Percentiles rank a stretch among this genome's conserved stretches.
Conservation (phyloP, 306 rosid species). For the Canavalia gladiata region DNA sequence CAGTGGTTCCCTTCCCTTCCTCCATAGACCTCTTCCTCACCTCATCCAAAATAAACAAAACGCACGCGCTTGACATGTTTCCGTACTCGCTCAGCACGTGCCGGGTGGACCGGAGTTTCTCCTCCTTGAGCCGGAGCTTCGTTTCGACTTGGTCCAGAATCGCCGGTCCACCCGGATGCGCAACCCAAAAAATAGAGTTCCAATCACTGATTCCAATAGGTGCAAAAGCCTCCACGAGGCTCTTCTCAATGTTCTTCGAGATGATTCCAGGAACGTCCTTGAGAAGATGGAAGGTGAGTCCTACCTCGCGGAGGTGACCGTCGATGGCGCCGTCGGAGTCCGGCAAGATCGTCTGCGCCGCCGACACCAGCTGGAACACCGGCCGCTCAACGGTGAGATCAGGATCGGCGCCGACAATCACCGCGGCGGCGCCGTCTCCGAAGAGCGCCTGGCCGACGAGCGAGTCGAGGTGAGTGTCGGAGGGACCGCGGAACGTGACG, state of each 20-base stretch:
- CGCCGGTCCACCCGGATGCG: conserved; percentile 78
- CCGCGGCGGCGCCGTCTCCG: conserved; percentile 66
- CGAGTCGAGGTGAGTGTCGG: conserved; percentile 63
- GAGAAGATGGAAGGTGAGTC: conserved; percentile 62
- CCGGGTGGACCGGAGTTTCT: conserved; percentile 54
- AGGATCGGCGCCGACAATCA: conserved; percentile 63
- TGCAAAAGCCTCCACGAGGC: conserved; percentile 57
- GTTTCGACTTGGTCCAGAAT: conserved; percentile 68
- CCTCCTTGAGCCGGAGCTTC: conserved; percentile 57
- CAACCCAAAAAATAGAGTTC: conserved; percentile 73
- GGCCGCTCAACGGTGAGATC: conserved; percentile 53
- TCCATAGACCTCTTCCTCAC: conserved; percentile 56
- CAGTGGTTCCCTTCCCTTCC: conserved; percentile 55
- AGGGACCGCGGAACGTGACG: conserved; percentile 73
- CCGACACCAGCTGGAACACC: conserved; percentile 55
- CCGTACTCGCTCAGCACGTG: conserved; percentile 67
- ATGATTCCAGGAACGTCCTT: conserved; percentile 70
- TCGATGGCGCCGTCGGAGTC: conserved; percentile 70
- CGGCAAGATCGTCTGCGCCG: conserved; percentile 62
- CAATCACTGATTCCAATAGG: conserved; percentile 65
- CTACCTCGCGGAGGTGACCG: conserved; percentile 66
- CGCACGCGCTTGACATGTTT: conserved; percentile 70
- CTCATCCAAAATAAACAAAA: conserved; percentile 65
- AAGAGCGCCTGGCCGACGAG: conserved; percentile 69
- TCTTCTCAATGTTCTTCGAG: conserved; percentile 70